Percentiles rank a stretch among this genome's conserved stretches.
These are phyloP conservation scores for Ustanciosporium gigantosporum DNA, from an alignment of 1,284 basidiomycete species.

Conservation along the genomic window DNA sequence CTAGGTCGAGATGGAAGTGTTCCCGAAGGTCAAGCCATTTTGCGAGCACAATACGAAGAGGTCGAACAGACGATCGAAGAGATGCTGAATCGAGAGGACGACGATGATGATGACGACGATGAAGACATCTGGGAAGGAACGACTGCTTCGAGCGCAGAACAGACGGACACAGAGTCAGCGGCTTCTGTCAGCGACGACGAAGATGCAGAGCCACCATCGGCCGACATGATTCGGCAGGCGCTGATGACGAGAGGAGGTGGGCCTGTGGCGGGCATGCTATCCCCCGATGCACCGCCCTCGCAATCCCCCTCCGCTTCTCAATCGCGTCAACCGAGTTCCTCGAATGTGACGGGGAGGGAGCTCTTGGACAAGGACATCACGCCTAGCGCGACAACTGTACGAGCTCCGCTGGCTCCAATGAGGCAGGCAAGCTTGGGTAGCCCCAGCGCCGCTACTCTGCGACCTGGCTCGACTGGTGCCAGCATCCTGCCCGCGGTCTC, in stretches of 20 bases:
- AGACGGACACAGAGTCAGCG: slow-evolving; percentile 21
- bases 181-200: slow-evolving; percentile 30
- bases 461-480: background rate
- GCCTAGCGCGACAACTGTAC: no score
- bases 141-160: slow-evolving; percentile 29
- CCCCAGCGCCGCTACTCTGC: slow-evolving; percentile 23
- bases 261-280: slow-evolving; percentile 28
- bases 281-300: slow-evolving; percentile 17
- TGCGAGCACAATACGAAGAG: slow-evolving; percentile 93
- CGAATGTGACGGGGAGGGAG: slow-evolving; percentile 13
- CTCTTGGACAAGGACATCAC: background rate
- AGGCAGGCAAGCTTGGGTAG: slow-evolving; percentile 15
- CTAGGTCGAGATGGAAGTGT: slow-evolving; percentile 71
- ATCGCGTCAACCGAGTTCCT: slow-evolving; percentile 21
- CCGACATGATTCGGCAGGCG: slow-evolving; percentile 32
- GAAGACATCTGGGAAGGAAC: slow-evolving; percentile 39
- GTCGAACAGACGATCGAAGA: slow-evolving; percentile 87
- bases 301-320: slow-evolving; percentile 15
- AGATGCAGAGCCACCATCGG: slow-evolving; percentile 17
- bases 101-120: slow-evolving; percentile 56
- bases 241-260: slow-evolving; percentile 24
- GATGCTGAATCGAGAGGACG: slow-evolving; percentile 59
- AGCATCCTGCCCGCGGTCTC: no score
- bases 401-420: no score
- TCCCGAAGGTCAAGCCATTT: slow-evolving; percentile 94